Evolutionary conservation across 1,139 yeast species (phyloP), one percentile per base, ranked within the genome.

Genomic region (Candida anutae): DNA sequence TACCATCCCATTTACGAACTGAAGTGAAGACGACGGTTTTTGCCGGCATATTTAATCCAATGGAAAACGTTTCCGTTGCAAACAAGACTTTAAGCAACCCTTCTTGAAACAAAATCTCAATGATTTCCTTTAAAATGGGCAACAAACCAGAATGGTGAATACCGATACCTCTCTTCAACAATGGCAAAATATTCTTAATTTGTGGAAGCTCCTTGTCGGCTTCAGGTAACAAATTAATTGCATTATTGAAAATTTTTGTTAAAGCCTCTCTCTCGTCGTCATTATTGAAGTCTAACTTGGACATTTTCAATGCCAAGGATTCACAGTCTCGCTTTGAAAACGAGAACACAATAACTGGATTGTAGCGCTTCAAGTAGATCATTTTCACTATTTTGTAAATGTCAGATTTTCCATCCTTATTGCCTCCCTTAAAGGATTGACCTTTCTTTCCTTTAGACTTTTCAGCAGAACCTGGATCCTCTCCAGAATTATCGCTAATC

Each of bases 1-100:
- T 77, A 45, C 98, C 98, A 56, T 93, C 99, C 94, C 95, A 90
- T 53, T 93, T 93, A 52, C 98, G 77, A 10, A 93, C 98, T 24
- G 93, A 83, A 0, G 98, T 90, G 56, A 93, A 93, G 6, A 93
- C 98, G 26, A 90, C 99, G 0, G 99, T 90, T 49, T 93, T 87
- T 4, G 99, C 95, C 41, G 99, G 99, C 87, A 90, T 79, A 58
- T 90, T 90, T 38, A 90, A 72, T 29, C 99, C 99, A 69, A 90
- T 93, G 12, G 98, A 93, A 52, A 90, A 93, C 1, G 99, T 90
- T 57, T 90, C 99, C 0, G 99, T 90, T 2, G 98, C 98, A 58
- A 93, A 90, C 32, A 90, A 61, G 3, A 90, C 97, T 53, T 93
- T 93, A 33, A 93, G 65, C 29, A 88, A 74, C 11, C 98, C 98